A percentile compares a stretch with the other conserved stretches of the same genome.
phyloP scores from a whole-genome alignment of 2,329 filamentous ascomycete genomes.

The Mariannaea sp. region DNA sequence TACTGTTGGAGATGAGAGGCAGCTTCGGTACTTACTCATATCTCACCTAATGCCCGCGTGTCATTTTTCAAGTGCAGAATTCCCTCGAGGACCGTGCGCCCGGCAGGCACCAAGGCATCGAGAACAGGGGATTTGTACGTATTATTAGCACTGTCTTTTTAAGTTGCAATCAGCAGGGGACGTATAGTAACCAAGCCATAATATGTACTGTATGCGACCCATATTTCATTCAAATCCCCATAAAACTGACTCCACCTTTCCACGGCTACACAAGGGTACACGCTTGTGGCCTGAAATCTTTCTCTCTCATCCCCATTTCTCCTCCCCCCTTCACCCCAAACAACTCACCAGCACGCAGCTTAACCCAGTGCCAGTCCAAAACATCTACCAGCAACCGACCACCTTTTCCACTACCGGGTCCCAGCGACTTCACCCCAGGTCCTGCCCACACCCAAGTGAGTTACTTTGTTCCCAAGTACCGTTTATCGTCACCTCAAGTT shows the following conservation, averaged over 20 bases:
- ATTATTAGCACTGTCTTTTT: neutral
- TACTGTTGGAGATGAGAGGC: conserved; percentile 21
- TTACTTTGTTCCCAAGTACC: conserved; percentile 51
- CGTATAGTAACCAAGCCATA: neutral
- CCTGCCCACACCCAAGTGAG: conserved; percentile 42
- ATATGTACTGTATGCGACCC: neutral
- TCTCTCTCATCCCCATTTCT: conserved; percentile 35
- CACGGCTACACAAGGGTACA: conserved; percentile 11
- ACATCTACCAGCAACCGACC: conserved; percentile 43
- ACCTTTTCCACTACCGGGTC: conserved; percentile 36
- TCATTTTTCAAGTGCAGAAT: neutral
- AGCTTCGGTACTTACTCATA: conserved; percentile 8
- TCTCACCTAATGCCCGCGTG: neutral
- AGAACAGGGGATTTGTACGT: conserved; percentile 6
- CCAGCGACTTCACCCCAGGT: conserved; percentile 39
- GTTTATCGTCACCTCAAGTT: conserved; percentile 35
- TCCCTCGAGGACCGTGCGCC: conserved; percentile 6
- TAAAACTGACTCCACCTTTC: conserved; percentile 2
- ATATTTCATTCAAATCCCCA: conserved; percentile 8
- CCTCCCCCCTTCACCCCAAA: conserved; percentile 41
- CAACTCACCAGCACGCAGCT: conserved; percentile 31
- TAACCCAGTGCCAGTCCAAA: conserved; percentile 42
- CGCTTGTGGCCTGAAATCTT: conserved; percentile 28
- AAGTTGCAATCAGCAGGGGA: accelerated
- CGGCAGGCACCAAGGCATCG: conserved; percentile 9